phyloP scores from a whole-genome alignment of 2,329 filamentous ascomycete genomes.

The Escovopsis weberi region DNA sequence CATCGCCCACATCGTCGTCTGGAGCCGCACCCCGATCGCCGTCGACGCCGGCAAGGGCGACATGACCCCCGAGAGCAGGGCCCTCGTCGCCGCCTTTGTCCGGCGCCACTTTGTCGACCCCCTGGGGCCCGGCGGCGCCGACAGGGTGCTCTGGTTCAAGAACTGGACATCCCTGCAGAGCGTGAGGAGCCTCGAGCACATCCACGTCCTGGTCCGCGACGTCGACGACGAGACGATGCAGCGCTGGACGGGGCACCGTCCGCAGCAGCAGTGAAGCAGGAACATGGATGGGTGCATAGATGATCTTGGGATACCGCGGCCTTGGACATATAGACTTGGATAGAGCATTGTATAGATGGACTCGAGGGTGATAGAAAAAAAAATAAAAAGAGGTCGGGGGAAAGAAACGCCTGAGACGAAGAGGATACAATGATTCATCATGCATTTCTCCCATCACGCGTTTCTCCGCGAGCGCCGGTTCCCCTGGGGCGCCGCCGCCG shows the following conservation, averaged over 20 bases:
- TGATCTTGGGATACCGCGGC: too few relatives aligned
- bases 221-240: slow-evolving; percentile 36
- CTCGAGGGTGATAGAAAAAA: not conserved
- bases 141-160: slow-evolving; percentile 71
- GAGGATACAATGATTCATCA: not conserved
- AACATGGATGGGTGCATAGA: not conserved
- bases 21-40: slow-evolving; percentile 71
- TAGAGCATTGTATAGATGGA: slow-evolving; percentile 2
- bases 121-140: slow-evolving; percentile 33
- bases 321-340: not conserved
- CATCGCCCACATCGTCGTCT: slow-evolving; percentile 75
- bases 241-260: slow-evolving; percentile 36
- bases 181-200: slow-evolving; percentile 74
- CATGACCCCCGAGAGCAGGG: slow-evolving; percentile 52
- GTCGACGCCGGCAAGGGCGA: slow-evolving; percentile 55
- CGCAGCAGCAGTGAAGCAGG: slow-evolving; percentile 17
- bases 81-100: slow-evolving; percentile 55
- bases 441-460: slow-evolving; percentile 20
- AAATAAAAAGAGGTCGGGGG: too few relatives aligned
- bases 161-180: slow-evolving; percentile 86
- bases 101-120: slow-evolving; percentile 49
- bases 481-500: slow-evolving; percentile 22
- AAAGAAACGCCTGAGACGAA: too few relatives aligned
- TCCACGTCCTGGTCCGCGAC: slow-evolving; percentile 59
- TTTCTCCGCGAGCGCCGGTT: slow-evolving; percentile 42